Evolutionary conservation across 345 rosid genomes (phyloP), one percentile per base, ranked within the genome.

Genomic region (Luvunga scandens): DNA sequence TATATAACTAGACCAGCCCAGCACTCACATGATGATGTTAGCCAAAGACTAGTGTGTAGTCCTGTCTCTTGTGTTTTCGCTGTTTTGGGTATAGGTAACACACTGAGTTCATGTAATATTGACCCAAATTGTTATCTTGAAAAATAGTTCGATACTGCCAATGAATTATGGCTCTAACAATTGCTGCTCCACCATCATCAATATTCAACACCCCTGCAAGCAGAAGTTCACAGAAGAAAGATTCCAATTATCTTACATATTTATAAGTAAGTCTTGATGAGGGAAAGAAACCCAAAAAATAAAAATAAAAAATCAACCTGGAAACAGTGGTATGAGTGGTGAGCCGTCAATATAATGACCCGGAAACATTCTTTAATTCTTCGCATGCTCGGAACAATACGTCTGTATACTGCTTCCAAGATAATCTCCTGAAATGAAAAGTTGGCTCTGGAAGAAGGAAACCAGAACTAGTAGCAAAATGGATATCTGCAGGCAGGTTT

Each of bases 71-170:
- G 78, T 53, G 89, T 80, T 81, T 87, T 93, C 34, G 91, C 77
- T 53, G 89, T 80, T 81, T 87, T 93, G 39, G 91, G 81, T 67
- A 93, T 94, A 28, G 92, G 89, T 57, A 80, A 22, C 56, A 81
- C 34, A 25, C 81, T 80, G 70, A 93, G 94, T 72, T 88, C 79
- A 75, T 92, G 80, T 70, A 93, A 81, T 78, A 95, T 95, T 38
- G 42, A 38, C 8, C 8, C 10, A 38, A 38, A 10, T 38, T 38
- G 42, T 38, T 38, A 9, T 85, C 93, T 73, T 93, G 82, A 66
- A 93, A 89, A 71, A 91, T 90, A 7, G 98, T 86, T 39, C 96
- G 93, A 75, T 93, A 95, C 75, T 92, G 98, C 99, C 98, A 95
- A 84, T 95, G 97, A 88, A 86, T 88, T 69, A 93, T 80, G 79